Percentiles rank a stretch among this genome's conserved stretches.
phyloP scores from a whole-genome alignment of 805 yeast species.

The Metschnikowia henanensis region DNA sequence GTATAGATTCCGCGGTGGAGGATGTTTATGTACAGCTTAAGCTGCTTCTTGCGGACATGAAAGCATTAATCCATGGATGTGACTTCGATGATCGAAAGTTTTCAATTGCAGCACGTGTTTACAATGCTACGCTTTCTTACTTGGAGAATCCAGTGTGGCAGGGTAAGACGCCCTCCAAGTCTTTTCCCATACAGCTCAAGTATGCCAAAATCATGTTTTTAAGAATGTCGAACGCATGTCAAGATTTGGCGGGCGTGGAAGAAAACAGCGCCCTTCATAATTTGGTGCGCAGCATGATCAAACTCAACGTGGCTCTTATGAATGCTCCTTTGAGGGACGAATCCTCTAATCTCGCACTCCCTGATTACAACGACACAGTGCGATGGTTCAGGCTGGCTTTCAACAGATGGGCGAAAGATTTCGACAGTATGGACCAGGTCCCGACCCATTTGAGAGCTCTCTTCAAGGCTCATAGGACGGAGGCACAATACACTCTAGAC shows the following conservation, averaged over 20 bases:
- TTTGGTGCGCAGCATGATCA: background rate
- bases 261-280: background rate
- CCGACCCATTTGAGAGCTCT: background rate
- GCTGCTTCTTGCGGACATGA: no score
- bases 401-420: background rate
- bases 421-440: background rate
- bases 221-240: background rate
- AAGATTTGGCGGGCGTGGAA: background rate
- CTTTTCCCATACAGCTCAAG: background rate
- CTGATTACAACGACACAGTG: background rate
- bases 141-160: background rate
- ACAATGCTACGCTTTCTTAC: background rate
- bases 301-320: background rate
- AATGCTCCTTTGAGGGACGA: background rate
- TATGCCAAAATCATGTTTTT: background rate
- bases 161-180: background rate
- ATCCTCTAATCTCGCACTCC: background rate
- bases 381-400: background rate
- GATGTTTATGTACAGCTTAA: no score
- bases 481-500: background rate
- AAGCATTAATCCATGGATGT: background rate
- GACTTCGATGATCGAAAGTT: background rate
- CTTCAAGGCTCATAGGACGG: background rate
- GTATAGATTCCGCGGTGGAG: no score
- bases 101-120: background rate